Base-by-base conservation (phyloP, 768 basidiomycete species). In the Dioszegia crocea region DNA sequence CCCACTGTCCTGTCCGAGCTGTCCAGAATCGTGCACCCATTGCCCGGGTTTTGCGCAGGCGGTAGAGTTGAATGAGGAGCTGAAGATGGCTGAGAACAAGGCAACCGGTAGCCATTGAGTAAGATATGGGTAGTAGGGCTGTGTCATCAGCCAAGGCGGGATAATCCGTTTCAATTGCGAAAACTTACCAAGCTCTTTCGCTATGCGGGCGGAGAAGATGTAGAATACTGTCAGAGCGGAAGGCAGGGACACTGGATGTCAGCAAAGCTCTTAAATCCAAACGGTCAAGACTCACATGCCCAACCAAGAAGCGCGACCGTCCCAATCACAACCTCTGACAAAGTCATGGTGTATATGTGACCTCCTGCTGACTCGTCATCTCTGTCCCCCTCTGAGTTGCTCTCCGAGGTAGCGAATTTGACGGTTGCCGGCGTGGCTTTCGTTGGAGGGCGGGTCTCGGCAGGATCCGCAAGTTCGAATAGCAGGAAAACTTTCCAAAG, bases 401-500 rank as follows among this genome's bases (percentile, higher is more conserved):
- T 24, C 12, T 21, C 4, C 51, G 8, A 8, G 16, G 40, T 17
- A 8, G 16, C 40, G n/a, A 17, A 6, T 43, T 43, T 9, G 16
- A 5, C n/a, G 21, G 40, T 43, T 17, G 17, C 36, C 17, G 36
- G 36, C 9, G 36, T 38, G 36, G 36, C 36, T 9, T 9, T 38
- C 9, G 10, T 16, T 17, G 40, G 9, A 8, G 40, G 21, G n/a
- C 14, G 8, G 8, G 40, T 16, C 8, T 16, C 40, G 21, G 36
- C 58, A 0, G 48, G 11, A 46, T 70, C 68, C 10, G 53, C 57
- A 27, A 26, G 39, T 29, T 71, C 69, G 43, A 71, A 51, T 2
- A 71, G 51, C 5, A 57, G 54, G 47, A 67, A 65, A 4, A 50
- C 46, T 26, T 53, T 31, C 69, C 69, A 71, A 5, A 71, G 56